Evolutionary conservation across 176 grass and related monocot genomes (phyloP), one percentile per base, ranked within the genome.

Genomic region (Triticum aestivum): DNA sequence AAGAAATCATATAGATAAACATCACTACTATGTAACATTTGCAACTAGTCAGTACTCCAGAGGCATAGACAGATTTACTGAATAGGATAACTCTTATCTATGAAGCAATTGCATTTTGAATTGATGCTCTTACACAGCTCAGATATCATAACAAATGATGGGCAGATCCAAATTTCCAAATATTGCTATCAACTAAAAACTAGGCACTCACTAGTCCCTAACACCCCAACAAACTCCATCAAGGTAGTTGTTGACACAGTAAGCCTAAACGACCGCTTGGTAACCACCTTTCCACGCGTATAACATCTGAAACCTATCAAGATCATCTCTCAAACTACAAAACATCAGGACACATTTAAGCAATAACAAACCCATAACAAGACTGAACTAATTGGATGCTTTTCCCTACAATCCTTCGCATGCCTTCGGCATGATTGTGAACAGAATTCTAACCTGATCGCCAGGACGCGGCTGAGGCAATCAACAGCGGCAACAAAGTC

Each of bases 381-480:
- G 44, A 47, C 3, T 47, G 44, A 47, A 47, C 44, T 47, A 4
- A 47, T 4, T 13, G 3, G 44, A 47, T 47, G 44, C 44, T 47
- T 47, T 47, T 13, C 44, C 44, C 44, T 47, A 47, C 44, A 47
- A 47, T 47, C 44, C 29, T 35, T 45, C 17, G 71, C 2, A 49
- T 35, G 42, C 1, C 38, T 18, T 78, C 21, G 30, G 12, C 11
- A 18, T 41, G 35, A n/a, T 39, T 41, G 18, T 35, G 67, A 6
- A 12, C 5, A 71, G 5, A 92, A 85, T 61, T 74, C 86, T 89
- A 87, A 98, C 96, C 91, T 94, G 86, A 94, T 90, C 59, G 94
- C 88, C 73, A 98, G 91, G 68, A 86, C 87, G 45, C 84, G 91
- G 86, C 93, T 92, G 75, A 98, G 90, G 81, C 83, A 88, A 86